These are phyloP conservation scores for Cryptococcus wingfieldii DNA, from an alignment of 1,284 basidiomycete species.

Conservation along the genomic window DNA sequence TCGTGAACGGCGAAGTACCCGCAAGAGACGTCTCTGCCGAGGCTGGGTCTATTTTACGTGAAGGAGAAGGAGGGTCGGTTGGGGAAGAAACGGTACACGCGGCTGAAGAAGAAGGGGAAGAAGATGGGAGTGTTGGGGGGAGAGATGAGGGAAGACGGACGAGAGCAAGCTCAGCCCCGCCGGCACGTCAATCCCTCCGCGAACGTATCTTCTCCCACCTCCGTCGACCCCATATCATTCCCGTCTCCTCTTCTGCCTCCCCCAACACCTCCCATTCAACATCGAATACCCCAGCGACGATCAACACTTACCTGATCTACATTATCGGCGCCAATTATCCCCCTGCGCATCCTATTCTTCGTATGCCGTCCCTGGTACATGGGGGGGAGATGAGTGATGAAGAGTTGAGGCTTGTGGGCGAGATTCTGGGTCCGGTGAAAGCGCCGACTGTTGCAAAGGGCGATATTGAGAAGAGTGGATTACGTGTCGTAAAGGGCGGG, in stretches of 20 bases:
- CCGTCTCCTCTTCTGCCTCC: background rate
- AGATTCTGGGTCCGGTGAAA: conserved; percentile 40
- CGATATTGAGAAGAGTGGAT: conserved; percentile 73
- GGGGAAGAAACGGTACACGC: no score
- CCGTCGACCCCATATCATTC: conserved; percentile 2
- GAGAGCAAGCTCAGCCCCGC: no score
- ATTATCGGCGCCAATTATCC: conserved; percentile 72
- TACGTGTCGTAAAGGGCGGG: conserved; percentile 63
- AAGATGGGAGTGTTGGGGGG: no score
- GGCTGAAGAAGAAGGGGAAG: no score
- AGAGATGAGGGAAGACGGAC: no score
- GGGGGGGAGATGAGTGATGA: conserved; percentile 55
- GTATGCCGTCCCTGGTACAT: conserved; percentile 63
- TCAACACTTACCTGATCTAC: conserved; percentile 46
- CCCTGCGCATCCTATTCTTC: conserved; percentile 69
- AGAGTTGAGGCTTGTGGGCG: conserved; percentile 68
- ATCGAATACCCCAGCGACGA: conserved; percentile 8
- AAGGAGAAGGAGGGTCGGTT: background rate
- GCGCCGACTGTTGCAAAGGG: conserved; percentile 72
- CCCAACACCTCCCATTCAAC: background rate
- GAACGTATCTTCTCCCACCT: background rate
- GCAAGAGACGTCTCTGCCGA: background rate
- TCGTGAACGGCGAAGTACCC: conserved; percentile 35
- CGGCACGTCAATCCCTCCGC: background rate
- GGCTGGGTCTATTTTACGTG: background rate